phyloP scores from a whole-genome alignment of 306 rosid species.

The Neltuma alba region DNA sequence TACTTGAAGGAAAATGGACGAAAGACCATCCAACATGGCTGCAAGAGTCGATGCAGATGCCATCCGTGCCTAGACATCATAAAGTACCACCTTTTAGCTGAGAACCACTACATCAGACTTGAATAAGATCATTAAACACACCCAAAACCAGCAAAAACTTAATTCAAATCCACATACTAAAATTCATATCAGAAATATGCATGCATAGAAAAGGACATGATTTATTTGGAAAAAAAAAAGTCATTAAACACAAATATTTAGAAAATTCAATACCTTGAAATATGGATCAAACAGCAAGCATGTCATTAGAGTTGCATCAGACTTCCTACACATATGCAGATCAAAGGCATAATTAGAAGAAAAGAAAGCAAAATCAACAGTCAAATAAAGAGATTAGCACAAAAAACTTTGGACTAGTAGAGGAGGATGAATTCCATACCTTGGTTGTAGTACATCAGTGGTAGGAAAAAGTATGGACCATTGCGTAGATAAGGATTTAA shows the following conservation, averaged over 20 bases:
- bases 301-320: constrained; percentile 86
- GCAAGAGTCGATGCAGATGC: constrained; percentile 77
- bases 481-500: constrained; percentile 78
- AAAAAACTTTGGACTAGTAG: constrained; percentile 1
- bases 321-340: constrained; percentile 61
- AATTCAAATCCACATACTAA: not conserved
- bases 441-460: constrained; percentile 76
- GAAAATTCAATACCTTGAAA: constrained; percentile 65
- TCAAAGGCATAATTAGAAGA: constrained; percentile 26
- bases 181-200: constrained; percentile 20
- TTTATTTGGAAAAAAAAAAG: constrained; percentile 7
- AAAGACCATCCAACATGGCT: constrained; percentile 79
- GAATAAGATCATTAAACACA: not conserved
- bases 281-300: constrained; percentile 89
- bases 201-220: not conserved
- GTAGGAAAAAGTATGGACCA: constrained; percentile 92
- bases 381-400: constrained; percentile 21
- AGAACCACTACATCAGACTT: constrained; percentile 17
- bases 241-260: constrained; percentile 25
- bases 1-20: constrained; percentile 82
- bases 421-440: constrained; percentile 48
- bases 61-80: constrained; percentile 64
- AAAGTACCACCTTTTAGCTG: constrained; percentile 39
- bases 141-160: constrained; percentile 4
- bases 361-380: constrained; percentile 18